Percentiles rank a stretch among this genome's conserved stretches.
phyloP scores from a whole-genome alignment of 805 yeast genomes.

The Lipomyces mesembrius region DNA sequence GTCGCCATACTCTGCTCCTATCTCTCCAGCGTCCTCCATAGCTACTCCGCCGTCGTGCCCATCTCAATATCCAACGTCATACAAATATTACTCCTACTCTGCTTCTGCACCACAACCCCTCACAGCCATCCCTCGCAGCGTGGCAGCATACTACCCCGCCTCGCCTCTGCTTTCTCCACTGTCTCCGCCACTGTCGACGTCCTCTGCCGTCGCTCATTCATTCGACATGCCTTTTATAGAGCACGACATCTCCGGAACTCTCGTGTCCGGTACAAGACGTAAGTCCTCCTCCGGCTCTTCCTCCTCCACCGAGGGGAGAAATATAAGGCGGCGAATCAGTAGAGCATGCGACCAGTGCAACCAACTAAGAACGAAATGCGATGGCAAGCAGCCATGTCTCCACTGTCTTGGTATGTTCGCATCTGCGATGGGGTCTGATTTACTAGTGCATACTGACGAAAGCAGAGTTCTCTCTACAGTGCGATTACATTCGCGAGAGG shows the following conservation, averaged over 20 bases:
- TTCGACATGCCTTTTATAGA: neutral
- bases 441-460: neutral
- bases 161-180: neutral
- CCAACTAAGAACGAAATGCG: conserved; percentile 54
- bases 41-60: neutral
- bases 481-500: conserved; percentile 52
- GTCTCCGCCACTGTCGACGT: neutral
- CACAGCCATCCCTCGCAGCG: neutral
- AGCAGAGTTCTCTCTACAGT: conserved; percentile 37
- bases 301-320: neutral
- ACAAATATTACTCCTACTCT: neutral
- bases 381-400: conserved; percentile 53
- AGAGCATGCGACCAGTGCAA: conserved; percentile 57
- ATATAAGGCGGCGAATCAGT: conserved; percentile 19
- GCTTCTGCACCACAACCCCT: neutral
- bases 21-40: neutral
- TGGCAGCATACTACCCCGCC: neutral
- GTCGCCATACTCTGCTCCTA: neutral
- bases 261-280: neutral
- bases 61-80: neutral
- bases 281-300: neutral
- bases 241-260: neutral
- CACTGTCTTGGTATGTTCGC: conserved; percentile 47
- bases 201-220: neutral
- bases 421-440: neutral